Percentiles rank a stretch among this genome's conserved stretches.
Conservation (phyloP, 164 flowering plant genomes). For the Warburgia ugandensis region DNA sequence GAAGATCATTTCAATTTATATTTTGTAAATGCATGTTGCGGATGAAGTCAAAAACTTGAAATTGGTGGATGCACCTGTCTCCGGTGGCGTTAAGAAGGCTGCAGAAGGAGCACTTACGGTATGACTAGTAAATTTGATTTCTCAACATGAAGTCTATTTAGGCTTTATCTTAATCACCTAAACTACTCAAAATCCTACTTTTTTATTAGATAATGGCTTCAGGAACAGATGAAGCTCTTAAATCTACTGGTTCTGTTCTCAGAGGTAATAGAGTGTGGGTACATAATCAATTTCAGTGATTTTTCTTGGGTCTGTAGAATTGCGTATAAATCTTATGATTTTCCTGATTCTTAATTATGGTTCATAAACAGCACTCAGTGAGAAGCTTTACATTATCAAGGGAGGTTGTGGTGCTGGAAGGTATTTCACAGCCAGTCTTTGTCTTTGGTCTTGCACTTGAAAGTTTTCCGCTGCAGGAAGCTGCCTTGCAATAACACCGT, state of each 20-base stretch:
- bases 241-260: conserved; percentile 61
- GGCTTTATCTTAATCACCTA: background rate
- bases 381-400: conserved; percentile 82
- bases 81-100: conserved; percentile 95
- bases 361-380: conserved; percentile 65
- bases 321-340: background rate
- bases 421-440: conserved; percentile 27
- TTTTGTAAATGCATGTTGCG: conserved; percentile 8
- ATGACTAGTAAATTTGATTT: conserved; percentile 9
- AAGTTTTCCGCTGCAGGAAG: background rate
- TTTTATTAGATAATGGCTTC: conserved; percentile 79
- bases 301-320: background rate
- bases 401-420: conserved; percentile 99
- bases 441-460: background rate
- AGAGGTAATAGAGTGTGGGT: conserved; percentile 46
- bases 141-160: background rate
- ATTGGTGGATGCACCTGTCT: conserved; percentile 98
- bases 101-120: conserved; percentile 87
- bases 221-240: conserved; percentile 82
- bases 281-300: background rate
- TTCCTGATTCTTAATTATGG: conserved; percentile 8
- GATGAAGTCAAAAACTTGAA: conserved; percentile 68
- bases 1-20: background rate
- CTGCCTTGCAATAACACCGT: background rate
- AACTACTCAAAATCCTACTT: too few species aligned